These are phyloP conservation scores for Mucor piriformis DNA, from an alignment of 371 early-diverging fungal species.

Conservation along the genomic window DNA sequence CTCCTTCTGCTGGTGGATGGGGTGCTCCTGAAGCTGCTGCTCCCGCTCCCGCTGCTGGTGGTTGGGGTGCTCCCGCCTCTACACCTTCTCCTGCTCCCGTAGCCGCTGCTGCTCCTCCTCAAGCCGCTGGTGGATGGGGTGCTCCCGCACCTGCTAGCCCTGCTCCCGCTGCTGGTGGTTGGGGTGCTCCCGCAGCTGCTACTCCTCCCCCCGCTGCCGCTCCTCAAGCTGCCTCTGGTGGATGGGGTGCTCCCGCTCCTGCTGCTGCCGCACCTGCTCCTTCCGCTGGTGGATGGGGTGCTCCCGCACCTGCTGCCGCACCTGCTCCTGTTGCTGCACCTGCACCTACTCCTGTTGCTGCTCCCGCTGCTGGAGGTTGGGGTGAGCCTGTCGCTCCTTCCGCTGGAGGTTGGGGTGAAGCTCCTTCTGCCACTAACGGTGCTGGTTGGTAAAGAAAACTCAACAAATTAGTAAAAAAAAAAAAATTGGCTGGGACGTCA, in stretches of 20 bases:
- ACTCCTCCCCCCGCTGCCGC: conserved; percentile 22
- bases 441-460: conserved; percentile 32
- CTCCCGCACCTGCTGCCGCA: conserved; percentile 26
- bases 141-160: conserved; percentile 12
- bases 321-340: conserved; percentile 33
- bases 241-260: conserved; percentile 27
- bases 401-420: conserved; percentile 42
- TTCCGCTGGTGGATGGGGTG: conserved; percentile 15
- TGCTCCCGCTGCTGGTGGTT: conserved; percentile 26
- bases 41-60: conserved; percentile 14
- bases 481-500: neutral
- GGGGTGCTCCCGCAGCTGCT: conserved; percentile 19
- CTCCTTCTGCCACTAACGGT: conserved; percentile 24
- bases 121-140: conserved; percentile 35
- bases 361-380: conserved; percentile 39
- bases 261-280: conserved; percentile 31
- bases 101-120: conserved; percentile 26
- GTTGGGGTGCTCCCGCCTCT: conserved; percentile 31
- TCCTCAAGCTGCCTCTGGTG: conserved; percentile 22
- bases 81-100: conserved; percentile 31
- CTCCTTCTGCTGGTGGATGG: conserved; percentile 30
- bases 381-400: conserved; percentile 31
- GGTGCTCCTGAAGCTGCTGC: conserved; percentile 18
- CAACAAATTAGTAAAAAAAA: neutral
- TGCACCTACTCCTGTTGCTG: conserved; percentile 22